These are phyloP conservation scores for Grosmannia serpens DNA, from an alignment of 2,329 filamentous ascomycete genomes.

Conservation along the genomic window DNA sequence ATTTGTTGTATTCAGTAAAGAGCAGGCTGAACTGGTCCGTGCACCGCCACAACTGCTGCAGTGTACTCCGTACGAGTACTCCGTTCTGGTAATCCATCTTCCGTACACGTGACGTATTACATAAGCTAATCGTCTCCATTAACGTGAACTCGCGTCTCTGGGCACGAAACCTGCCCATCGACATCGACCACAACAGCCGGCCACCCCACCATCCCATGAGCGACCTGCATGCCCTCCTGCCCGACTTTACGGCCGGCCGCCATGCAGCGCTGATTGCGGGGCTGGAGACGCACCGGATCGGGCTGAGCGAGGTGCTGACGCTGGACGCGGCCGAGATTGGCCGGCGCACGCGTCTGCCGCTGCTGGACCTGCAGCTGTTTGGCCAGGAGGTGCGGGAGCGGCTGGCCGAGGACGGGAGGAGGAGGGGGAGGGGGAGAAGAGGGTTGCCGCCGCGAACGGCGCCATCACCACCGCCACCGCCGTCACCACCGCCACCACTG, in stretches of 20 bases:
- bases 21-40: too few relatives aligned
- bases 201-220: slow-evolving; percentile 45
- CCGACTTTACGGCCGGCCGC: slow-evolving; percentile 57
- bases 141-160: too few relatives aligned
- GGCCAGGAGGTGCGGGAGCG: slow-evolving; percentile 20
- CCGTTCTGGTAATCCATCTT: too few relatives aligned
- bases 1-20: too few relatives aligned
- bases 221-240: slow-evolving; percentile 74
- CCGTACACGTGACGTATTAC: too few relatives aligned
- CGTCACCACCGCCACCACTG: slow-evolving; percentile 24
- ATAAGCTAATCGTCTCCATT: too few relatives aligned
- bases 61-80: too few relatives aligned
- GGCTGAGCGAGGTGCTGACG: slow-evolving; percentile 73
- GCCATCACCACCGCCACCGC: slow-evolving; percentile 26
- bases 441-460: not conserved
- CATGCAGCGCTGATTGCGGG: slow-evolving; percentile 67
- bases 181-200: too few relatives aligned
- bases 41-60: too few relatives aligned
- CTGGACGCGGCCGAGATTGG: slow-evolving; percentile 74
- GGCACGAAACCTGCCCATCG: too few relatives aligned
- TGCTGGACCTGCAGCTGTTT: slow-evolving; percentile 68
- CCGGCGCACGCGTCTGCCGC: slow-evolving; percentile 70
- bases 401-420: slow-evolving; percentile 38
- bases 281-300: slow-evolving; percentile 67
- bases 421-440: not conserved